Evolutionary conservation across 2,329 filamentous ascomycete species (phyloP).

Genomic region (Diaporthe australafricana): DNA sequence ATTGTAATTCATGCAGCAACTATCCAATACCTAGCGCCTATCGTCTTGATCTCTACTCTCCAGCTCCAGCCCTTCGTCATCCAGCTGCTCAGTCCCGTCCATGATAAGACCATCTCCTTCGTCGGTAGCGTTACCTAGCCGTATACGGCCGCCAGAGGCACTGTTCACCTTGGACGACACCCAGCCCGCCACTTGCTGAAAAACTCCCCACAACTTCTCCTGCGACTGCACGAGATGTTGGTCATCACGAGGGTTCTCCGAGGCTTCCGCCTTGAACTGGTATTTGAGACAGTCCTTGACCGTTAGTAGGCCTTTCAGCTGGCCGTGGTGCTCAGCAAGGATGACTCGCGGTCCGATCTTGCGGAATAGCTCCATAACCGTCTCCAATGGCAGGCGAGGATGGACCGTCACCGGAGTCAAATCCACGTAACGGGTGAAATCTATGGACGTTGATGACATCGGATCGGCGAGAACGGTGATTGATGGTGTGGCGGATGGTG

Average conservation of each 20-base stretch:
- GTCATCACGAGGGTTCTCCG: constrained; percentile 77
- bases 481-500: constrained; percentile 54
- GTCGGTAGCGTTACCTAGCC: constrained; percentile 56
- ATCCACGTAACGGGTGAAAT: constrained; percentile 91
- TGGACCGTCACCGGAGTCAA: constrained; percentile 91
- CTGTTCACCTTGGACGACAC: constrained; percentile 65
- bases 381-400: constrained; percentile 90
- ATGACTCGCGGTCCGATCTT: constrained; percentile 97
- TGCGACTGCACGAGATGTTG: constrained; percentile 66
- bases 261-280: constrained; percentile 94
- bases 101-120: constrained; percentile 54
- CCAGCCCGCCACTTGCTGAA: constrained; percentile 68
- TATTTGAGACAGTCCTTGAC: constrained; percentile 98
- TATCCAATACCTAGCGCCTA: constrained; percentile 16
- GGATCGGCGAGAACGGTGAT: constrained; percentile 55
- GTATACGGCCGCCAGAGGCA: constrained; percentile 68
- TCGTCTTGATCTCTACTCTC: constrained; percentile 31
- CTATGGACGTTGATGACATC: constrained; percentile 62
- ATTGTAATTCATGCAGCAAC: neutral
- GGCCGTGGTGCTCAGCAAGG: constrained; percentile 89
- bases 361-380: constrained; percentile 98
- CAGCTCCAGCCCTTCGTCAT: constrained; percentile 48
- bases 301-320: constrained; percentile 86
- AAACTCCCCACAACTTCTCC: constrained; percentile 72
- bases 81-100: constrained; percentile 63